These are phyloP conservation scores for Sideroxylon spinosum DNA, from an alignment of 179 eudicot species.

Conservation along the genomic window DNA sequence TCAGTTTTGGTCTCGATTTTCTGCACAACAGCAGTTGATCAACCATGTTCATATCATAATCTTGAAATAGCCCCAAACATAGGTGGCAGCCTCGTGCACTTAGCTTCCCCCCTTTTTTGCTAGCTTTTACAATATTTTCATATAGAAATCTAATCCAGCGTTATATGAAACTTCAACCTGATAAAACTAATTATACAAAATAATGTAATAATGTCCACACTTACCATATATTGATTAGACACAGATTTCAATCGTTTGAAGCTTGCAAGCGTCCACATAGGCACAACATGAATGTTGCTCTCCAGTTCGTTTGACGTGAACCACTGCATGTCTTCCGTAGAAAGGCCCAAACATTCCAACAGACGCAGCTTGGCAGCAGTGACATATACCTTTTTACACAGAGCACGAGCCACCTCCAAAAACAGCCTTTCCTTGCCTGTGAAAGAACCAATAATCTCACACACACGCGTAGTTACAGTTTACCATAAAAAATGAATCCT, in stretches of 20 bases:
- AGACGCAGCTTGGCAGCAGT: conserved; percentile 72
- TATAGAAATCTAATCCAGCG: background rate
- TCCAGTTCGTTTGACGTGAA: conserved; percentile 68
- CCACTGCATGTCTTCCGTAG: conserved; percentile 80
- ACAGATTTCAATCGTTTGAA: conserved; percentile 80
- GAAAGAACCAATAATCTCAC: conserved; percentile 1
- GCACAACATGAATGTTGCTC: conserved; percentile 90
- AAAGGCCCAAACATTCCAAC: conserved; percentile 70
- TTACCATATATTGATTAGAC: conserved; percentile 71
- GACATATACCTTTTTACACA: conserved; percentile 64
- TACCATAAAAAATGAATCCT: background rate
- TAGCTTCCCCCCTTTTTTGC: too few relatives aligned
- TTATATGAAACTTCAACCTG: background rate
- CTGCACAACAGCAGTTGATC: too few relatives aligned
- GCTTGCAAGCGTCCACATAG: conserved; percentile 93
- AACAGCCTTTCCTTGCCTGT: conserved; percentile 90
- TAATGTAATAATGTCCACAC: background rate
- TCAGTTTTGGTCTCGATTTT: too few relatives aligned
- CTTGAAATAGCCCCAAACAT: too few relatives aligned
- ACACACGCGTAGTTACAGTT: background rate
- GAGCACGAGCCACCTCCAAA: conserved; percentile 79
- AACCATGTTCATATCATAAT: too few relatives aligned
- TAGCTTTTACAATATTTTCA: too few relatives aligned
- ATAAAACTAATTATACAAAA: background rate
- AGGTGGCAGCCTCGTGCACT: too few relatives aligned